Evolutionary conservation across 371 early-diverging fungal genomes (phyloP), one percentile per base, ranked within the genome.

Genomic region (Choanephora cucurbitarum): DNA sequence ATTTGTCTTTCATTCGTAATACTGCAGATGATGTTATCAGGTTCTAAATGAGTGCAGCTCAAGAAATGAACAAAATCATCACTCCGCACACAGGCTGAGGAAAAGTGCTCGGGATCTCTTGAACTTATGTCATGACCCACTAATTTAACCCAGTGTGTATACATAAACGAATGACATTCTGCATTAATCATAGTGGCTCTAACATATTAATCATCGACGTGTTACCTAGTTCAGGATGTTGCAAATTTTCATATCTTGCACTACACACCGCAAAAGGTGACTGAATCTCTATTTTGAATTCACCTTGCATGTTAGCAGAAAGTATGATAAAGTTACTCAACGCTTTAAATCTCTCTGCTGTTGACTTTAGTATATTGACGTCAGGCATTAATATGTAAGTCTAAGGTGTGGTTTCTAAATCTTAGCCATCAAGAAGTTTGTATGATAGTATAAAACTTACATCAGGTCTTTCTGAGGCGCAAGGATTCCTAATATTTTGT

Each of bases 41-140:
- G 88, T 39, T 77, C 77, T 15, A 86, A 52, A 32, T 72, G 69
- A 57, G 80, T 67, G 51, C 81, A 69, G 14, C 75, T 80, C 23
- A 84, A 52, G 57, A 85, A 85, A 24, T 73, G 77, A 49, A 75
- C 70, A 44, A 88, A 82, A 53, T 86, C 84, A 7, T 83, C 76
- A 32, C 79, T 77, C 28, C 72, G 69, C 8, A 84, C 67, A 3
- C 73, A 57, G 4, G 73, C 83, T 6, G 71, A 57, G 2, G 75
- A 80, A 63, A 81, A 81, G 2, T 42, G 34, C 21, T 49, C 49
- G 0, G 23, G 24, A 5, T 75, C 62, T 13, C 60, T 41, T 5
- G 41, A 24, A 7, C 55, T 31, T 13, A 32, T 11, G 5, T 18
- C 22, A 46, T 55, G 47, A 11, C 55, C 55, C 18, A 18, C 55